Percentiles rank a stretch among this genome's conserved stretches.
These are phyloP conservation scores for Mycena latifolia DNA, from an alignment of 768 basidiomycete species.

Conservation along the genomic window DNA sequence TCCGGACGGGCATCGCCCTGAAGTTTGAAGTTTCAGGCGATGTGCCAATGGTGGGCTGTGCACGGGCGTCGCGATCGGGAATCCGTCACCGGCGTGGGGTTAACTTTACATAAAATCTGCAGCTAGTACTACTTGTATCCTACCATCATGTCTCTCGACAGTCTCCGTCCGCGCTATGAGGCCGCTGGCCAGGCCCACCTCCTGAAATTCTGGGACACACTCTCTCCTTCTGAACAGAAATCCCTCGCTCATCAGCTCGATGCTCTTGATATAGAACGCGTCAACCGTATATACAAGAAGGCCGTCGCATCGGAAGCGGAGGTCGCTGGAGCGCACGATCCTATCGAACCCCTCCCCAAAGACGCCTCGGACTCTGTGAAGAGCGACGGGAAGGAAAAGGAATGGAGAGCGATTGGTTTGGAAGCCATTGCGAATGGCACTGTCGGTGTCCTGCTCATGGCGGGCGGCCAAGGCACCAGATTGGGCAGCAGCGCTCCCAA, in stretches of 20 bases:
- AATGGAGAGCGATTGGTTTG: slow-evolving; percentile 87
- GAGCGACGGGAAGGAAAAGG: slow-evolving; percentile 64
- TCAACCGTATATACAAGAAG: slow-evolving; percentile 88
- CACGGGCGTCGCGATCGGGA: neutral
- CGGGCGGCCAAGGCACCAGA: slow-evolving; percentile 97
- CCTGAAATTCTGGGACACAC: slow-evolving; percentile 86
- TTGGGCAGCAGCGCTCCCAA: slow-evolving; percentile 94
- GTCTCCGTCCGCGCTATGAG: slow-evolving; percentile 74
- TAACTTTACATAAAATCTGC: neutral
- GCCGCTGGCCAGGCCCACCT: slow-evolving; percentile 91
- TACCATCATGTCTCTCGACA: slow-evolving; percentile 68
- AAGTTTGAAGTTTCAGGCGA: slow-evolving; percentile 24
- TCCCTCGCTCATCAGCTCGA: slow-evolving; percentile 80
- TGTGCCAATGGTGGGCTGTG: slow-evolving; percentile 2
- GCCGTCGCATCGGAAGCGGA: slow-evolving; percentile 78
- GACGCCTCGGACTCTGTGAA: slow-evolving; percentile 76
- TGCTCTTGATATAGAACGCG: slow-evolving; percentile 87
- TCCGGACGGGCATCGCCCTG: neutral
- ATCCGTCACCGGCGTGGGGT: neutral
- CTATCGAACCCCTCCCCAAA: slow-evolving; percentile 87
- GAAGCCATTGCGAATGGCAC: slow-evolving; percentile 83
- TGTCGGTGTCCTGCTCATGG: slow-evolving; percentile 97
- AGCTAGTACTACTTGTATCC: slow-evolving; percentile 21
- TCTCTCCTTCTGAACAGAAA: slow-evolving; percentile 73
- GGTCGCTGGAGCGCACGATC: slow-evolving; percentile 55